phyloP scores from a whole-genome alignment of 345 rosid genomes.

The Gossypium bickii region DNA sequence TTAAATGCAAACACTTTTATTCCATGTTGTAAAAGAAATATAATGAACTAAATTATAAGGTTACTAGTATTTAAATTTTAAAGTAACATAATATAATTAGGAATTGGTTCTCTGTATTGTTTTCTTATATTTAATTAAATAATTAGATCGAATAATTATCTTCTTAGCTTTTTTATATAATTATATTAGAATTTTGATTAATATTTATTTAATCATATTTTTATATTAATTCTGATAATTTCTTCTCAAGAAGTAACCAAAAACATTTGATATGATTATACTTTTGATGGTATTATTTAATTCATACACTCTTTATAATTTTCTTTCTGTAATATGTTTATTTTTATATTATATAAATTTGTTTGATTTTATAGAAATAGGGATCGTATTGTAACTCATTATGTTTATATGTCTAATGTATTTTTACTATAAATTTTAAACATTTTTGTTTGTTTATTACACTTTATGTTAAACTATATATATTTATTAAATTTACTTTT shows the following conservation, averaged over 20 bases:
- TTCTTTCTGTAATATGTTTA: neutral
- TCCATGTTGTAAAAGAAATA: neutral
- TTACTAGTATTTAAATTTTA: neutral
- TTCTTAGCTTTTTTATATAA: neutral
- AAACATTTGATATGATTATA: neutral
- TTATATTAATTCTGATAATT: neutral
- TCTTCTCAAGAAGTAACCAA: neutral
- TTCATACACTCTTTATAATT: neutral
- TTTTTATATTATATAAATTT: neutral
- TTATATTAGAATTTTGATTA: neutral
- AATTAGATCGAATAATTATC: neutral
- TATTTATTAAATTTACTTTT: neutral
- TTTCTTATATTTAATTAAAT: neutral
- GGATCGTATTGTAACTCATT: neutral
- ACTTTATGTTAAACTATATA: neutral
- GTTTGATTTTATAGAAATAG: neutral
- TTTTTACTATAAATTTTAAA: neutral
- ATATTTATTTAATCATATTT: neutral
- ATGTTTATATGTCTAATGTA: neutral
- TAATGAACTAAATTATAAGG: neutral
- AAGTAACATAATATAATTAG: neutral
- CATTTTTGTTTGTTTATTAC: neutral
- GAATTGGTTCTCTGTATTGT: neutral
- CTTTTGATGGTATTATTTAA: neutral
- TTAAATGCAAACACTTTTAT: neutral